A percentile compares a stretch with the other conserved stretches of the same genome.
Evolutionary conservation across 2,329 filamentous ascomycete genomes (phyloP).

Genomic region (Phialocephala subalpina): DNA sequence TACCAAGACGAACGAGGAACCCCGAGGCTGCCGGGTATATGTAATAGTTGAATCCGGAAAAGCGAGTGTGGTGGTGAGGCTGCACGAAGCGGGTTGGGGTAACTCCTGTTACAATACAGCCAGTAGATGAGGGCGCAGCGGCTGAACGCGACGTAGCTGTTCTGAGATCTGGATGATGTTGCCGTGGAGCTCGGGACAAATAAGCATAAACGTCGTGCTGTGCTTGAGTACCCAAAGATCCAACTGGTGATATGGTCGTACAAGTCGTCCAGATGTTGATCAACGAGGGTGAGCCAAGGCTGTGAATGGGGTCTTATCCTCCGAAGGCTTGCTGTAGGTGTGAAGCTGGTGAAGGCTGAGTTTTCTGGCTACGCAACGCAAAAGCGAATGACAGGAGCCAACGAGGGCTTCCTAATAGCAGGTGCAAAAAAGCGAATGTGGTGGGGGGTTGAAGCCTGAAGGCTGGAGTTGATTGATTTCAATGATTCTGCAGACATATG

Average conservation of each 20-base stretch:
- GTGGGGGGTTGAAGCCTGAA: constrained; percentile 29
- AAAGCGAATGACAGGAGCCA: constrained; percentile 79
- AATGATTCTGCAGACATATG: constrained; percentile 32
- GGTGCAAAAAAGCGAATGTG: constrained; percentile 46
- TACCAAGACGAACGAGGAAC: constrained; percentile 28
- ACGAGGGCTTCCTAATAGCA: constrained; percentile 72
- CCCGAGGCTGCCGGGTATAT: constrained; percentile 41
- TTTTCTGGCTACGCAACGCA: constrained; percentile 37
- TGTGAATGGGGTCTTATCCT: constrained; percentile 33
- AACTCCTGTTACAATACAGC: constrained; percentile 32
- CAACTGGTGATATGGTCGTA: constrained; percentile 17
- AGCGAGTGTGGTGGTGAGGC: constrained; percentile 44
- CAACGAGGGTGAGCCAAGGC: constrained; percentile 33
- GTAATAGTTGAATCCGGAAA: constrained; percentile 34
- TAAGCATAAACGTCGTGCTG: constrained; percentile 37
- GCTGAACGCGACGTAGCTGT: constrained; percentile 42
- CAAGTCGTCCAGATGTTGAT: constrained; percentile 23
- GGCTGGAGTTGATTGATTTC: constrained; percentile 27
- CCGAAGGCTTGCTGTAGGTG: constrained; percentile 41
- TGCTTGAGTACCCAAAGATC: constrained; percentile 22
- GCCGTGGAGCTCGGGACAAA: constrained; percentile 29
- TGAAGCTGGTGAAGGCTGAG: constrained; percentile 42
- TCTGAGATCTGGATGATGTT: constrained; percentile 28
- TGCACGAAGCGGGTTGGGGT: constrained; percentile 34
- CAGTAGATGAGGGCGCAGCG: constrained; percentile 36